Conservation (phyloP, 1,284 basidiomycete genomes). For the Lentinula novae-zelandiae region DNA sequence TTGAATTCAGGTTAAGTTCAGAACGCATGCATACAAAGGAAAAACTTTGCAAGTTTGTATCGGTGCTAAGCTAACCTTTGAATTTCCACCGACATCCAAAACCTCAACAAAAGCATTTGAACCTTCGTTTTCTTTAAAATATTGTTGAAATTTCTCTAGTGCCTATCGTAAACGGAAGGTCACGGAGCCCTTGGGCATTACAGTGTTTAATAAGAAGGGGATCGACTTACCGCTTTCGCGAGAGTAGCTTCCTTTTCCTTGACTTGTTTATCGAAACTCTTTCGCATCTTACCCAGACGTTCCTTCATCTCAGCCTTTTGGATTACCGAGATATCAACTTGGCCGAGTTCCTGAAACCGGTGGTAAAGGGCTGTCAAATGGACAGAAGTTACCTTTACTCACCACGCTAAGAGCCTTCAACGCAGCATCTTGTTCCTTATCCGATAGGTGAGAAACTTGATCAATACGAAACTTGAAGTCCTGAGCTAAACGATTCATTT, state of each 20-base stretch:
- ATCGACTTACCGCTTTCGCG: slow-evolving; percentile 69
- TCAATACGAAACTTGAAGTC: slow-evolving; percentile 65
- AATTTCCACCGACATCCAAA: slow-evolving; percentile 75
- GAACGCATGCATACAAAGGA: neutral
- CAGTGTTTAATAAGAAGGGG: neutral
- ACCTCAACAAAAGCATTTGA: slow-evolving; percentile 66
- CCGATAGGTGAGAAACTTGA: slow-evolving; percentile 60
- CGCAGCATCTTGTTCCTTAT: slow-evolving; percentile 81
- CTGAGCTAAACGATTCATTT: slow-evolving; percentile 72
- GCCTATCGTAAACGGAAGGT: slow-evolving; percentile 41
- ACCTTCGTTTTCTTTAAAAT: slow-evolving; percentile 76
- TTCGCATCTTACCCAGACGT: slow-evolving; percentile 66
- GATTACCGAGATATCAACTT: slow-evolving; percentile 85
- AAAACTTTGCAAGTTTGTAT: neutral
- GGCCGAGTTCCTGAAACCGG: slow-evolving; percentile 71
- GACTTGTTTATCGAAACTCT: slow-evolving; percentile 80
- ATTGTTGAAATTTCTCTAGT: slow-evolving; percentile 63
- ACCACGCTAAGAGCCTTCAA: slow-evolving; percentile 83
- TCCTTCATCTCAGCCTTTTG: slow-evolving; percentile 83
- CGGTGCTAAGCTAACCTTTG: slow-evolving; percentile 51
- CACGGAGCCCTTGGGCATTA: too few species aligned
- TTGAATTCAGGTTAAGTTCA: neutral
- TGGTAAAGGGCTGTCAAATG: neutral
- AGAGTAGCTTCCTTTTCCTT: slow-evolving; percentile 81
- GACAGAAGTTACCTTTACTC: slow-evolving; percentile 26